Base-by-base conservation (phyloP, 2,329 filamentous ascomycete genomes). In the Fusarium austroafricanum region DNA sequence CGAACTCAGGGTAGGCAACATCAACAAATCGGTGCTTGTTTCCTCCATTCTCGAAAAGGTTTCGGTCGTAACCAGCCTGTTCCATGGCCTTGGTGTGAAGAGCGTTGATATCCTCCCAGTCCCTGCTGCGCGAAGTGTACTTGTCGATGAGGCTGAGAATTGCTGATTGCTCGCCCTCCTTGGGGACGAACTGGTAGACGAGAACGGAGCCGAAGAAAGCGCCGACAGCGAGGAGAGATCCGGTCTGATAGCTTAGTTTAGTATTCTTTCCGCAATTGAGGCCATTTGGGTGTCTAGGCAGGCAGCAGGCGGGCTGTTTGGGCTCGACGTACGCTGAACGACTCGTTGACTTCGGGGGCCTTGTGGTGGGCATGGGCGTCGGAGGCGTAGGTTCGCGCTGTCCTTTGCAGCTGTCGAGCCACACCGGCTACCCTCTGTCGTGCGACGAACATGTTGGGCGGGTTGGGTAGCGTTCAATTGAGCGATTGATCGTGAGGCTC, bases 1-100 rank as follows among this genome's bases (percentile, higher is more conserved):
- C 86, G 65, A 82, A 89, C 87, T 89, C 87, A 43, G 86, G 86
- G 67, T 78, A 87, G 69, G 83, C 82, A 68, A 88, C 80, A 65
- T 88, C 85, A 70, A 86, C 78, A 68, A 81, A 81, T 67, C 73
- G 75, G 75, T 81, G 81, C 75, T 80, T 81, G 70, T 78, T 74
- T 35, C 75, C 76, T 54, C 76, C 78, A 70, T 83, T 79, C 70
- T 81, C 76, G 70, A 88, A 83, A 51, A 89, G 79, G 70, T 87
- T 84, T 73, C 83, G 84, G 79, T 89, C 86, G 74, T 81, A 84
- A 42, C 84, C 84, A 43, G 86, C 86, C 79, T 88, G 85, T 75
- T 88, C 83, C 68, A 84, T 72, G 21, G 82, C 77, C 55, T 82
- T 81, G 39, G 83, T 84, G 77, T 85, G 85, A 54, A 86, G 75